These are phyloP conservation scores for Bromus sterilis DNA, from an alignment of 176 grass and related monocot genomes.

Conservation along the genomic window DNA sequence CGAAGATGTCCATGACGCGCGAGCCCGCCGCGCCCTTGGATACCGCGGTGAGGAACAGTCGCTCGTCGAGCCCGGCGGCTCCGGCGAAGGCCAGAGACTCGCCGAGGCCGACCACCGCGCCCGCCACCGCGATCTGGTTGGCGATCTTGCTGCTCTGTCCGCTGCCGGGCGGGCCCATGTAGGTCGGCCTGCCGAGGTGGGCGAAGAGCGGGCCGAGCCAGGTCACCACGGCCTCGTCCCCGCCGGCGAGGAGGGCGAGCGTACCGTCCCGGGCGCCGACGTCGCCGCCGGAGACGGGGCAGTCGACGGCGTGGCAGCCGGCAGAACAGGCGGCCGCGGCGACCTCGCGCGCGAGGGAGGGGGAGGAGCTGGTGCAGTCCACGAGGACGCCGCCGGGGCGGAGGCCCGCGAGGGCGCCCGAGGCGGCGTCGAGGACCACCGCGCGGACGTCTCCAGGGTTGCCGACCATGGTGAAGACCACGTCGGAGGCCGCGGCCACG, in stretches of 20 bases:
- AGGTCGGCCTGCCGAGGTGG: slow-evolving; percentile 44
- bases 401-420: slow-evolving; percentile 40
- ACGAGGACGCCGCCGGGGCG: slow-evolving; percentile 44
- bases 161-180: slow-evolving; percentile 65
- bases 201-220: slow-evolving; percentile 69
- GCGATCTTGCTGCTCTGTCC: slow-evolving; percentile 93
- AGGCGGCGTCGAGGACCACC: slow-evolving; percentile 32
- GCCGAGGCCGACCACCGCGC: slow-evolving; percentile 37
- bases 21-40: slow-evolving; percentile 61
- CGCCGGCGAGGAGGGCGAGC: slow-evolving; percentile 69
- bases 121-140: slow-evolving; percentile 65
- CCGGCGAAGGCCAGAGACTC: slow-evolving; percentile 62
- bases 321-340: background rate
- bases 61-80: slow-evolving; percentile 35
- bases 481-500: slow-evolving; percentile 41
- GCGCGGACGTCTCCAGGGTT: slow-evolving; percentile 62
- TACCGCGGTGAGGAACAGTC: slow-evolving; percentile 43
- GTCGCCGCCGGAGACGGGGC: slow-evolving; percentile 73
- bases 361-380: slow-evolving; percentile 70
- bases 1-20: slow-evolving; percentile 70
- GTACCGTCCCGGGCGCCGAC: slow-evolving; percentile 60
- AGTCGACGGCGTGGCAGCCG: slow-evolving; percentile 50
- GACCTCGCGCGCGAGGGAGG: slow-evolving; percentile 51
- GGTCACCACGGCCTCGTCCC: slow-evolving; percentile 42
- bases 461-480: slow-evolving; percentile 83